These are phyloP conservation scores for Puccinia coronata DNA, from an alignment of 1,284 basidiomycete species.

Conservation along the genomic window DNA sequence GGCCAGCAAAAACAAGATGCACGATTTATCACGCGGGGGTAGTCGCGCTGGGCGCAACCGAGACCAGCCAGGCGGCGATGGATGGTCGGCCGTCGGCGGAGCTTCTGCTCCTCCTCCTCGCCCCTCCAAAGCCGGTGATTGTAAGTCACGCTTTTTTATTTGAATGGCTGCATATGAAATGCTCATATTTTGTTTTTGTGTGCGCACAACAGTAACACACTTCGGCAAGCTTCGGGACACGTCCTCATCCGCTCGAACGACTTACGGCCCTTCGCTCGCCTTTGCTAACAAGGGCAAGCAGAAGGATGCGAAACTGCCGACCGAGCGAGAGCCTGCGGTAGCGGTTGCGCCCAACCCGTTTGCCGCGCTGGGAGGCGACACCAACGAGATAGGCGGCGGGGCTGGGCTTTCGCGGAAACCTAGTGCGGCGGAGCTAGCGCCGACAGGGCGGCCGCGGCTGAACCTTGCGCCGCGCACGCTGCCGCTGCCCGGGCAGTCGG, in stretches of 20 bases:
- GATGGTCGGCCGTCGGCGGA: conserved; percentile 39
- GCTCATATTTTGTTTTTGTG: neutral
- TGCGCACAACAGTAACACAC: conserved; percentile 27
- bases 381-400: neutral
- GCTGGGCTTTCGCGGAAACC: conserved; percentile 22
- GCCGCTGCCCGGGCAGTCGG: conserved; percentile 24
- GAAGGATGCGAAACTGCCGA: conserved; percentile 23
- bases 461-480: conserved; percentile 44
- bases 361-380: conserved; percentile 29
- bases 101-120: conserved; percentile 32
- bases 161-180: too few species aligned
- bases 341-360: conserved; percentile 47
- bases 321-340: conserved; percentile 25
- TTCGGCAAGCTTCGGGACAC: conserved; percentile 48
- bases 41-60: conserved; percentile 40
- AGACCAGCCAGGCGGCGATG: conserved; percentile 38
- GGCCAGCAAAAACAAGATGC: conserved; percentile 32
- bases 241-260: conserved; percentile 33
- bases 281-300: conserved; percentile 48
- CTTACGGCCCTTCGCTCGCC: conserved; percentile 37
- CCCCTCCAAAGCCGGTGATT: conserved; percentile 44
- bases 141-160: conserved; percentile 13
- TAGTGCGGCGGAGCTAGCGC: conserved; percentile 24
- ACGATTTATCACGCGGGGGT: conserved; percentile 35
- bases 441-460: conserved; percentile 27